Percentiles rank a stretch among this genome's conserved stretches.
Evolutionary conservation across 2,329 filamentous ascomycete genomes (phyloP).

Genomic region (Meredithiella fracta): DNA sequence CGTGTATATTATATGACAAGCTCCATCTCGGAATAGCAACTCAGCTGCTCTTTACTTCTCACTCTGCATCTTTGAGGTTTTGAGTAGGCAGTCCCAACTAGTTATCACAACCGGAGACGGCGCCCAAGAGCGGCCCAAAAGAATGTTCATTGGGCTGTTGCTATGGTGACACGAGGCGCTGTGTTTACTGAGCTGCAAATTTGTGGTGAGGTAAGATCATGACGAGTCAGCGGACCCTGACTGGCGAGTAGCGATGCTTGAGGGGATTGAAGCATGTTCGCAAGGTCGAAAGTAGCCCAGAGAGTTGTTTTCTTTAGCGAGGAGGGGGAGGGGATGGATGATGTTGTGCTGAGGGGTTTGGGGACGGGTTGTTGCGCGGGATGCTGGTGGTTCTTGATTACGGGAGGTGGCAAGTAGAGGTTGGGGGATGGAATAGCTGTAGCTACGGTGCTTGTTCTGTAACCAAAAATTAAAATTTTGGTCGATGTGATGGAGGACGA

Average conservation of each 20-base stretch:
- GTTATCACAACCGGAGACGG: background rate
- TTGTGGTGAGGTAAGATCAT: background rate
- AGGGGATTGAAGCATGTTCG: background rate
- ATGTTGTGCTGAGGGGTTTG: background rate
- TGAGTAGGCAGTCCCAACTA: background rate
- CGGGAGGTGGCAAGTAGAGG: background rate
- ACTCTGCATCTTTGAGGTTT: background rate
- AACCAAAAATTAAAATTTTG: background rate
- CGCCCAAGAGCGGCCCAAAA: conserved; percentile 1
- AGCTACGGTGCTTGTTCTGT: background rate
- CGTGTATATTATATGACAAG: background rate
- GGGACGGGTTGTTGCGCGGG: background rate
- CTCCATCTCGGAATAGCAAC: background rate
- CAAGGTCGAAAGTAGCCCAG: background rate
- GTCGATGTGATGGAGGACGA: background rate
- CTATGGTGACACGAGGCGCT: conserved; percentile 4
- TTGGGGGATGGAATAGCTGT: background rate
- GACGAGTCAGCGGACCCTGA: background rate
- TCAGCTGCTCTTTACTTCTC: background rate
- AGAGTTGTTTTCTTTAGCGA: background rate
- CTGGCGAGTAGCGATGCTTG: background rate
- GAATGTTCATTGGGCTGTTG: conserved; percentile 4
- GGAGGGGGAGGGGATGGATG: background rate
- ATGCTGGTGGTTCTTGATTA: background rate
- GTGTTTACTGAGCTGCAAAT: conserved; percentile 6